Evolutionary conservation across 257 asterid species (phyloP).

Genomic region (Ophiorrhiza pumila): DNA sequence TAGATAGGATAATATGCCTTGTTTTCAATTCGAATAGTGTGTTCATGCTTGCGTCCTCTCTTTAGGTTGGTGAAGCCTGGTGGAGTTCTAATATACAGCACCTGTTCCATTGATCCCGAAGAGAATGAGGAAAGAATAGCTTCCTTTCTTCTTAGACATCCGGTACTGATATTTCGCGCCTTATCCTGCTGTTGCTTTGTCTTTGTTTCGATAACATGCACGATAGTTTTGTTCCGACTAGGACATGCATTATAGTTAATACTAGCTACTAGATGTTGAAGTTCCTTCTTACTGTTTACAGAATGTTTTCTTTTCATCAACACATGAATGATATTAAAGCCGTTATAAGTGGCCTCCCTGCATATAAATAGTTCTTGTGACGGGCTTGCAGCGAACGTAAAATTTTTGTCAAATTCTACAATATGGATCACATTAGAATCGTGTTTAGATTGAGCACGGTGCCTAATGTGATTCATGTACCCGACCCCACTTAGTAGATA

Average conservation of each 20-base stretch:
- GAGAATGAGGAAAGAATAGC: conserved; percentile 89
- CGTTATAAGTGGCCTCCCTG: too few species aligned
- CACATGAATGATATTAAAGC: too few species aligned
- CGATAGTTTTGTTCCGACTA: conserved; percentile 4
- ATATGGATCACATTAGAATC: too few species aligned
- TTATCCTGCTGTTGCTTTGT: neutral
- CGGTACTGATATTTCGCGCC: conserved; percentile 35
- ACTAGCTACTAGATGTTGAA: too few species aligned
- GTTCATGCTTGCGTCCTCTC: conserved; percentile 14
- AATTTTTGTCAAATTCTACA: too few species aligned
- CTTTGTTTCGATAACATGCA: conserved; percentile 1
- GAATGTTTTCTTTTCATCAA: neutral
- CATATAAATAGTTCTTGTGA: too few species aligned
- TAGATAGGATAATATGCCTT: neutral
- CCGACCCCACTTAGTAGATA: too few species aligned
- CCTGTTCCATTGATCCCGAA: conserved; percentile 82
- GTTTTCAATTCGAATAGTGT: neutral
- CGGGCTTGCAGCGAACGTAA: too few species aligned
- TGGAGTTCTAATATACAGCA: conserved; percentile 78
- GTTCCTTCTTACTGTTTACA: neutral
- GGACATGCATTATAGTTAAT: too few species aligned
- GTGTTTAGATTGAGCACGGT: too few species aligned
- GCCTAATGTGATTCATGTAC: too few species aligned
- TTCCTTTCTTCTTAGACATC: conserved; percentile 77
- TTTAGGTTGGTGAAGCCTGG: conserved; percentile 77